These are phyloP conservation scores for Capsicum baccatum DNA, from an alignment of 257 asterid species.

Conservation along the genomic window DNA sequence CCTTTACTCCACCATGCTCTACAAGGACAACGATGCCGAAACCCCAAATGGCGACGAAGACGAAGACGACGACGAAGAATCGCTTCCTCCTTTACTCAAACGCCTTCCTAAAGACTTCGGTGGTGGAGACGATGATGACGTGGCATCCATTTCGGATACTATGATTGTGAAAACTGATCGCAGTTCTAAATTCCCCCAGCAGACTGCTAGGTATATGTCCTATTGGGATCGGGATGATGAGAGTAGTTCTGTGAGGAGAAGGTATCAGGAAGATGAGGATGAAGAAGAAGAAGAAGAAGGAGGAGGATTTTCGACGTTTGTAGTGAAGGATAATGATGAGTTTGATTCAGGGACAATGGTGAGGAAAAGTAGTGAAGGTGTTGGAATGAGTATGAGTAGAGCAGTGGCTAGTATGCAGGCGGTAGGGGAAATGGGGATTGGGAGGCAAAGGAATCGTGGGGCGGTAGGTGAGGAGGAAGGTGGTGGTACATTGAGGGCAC, in stretches of 20 bases:
- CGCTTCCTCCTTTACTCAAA: constrained; percentile 82
- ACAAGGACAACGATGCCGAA: constrained; percentile 49
- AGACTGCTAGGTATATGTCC: constrained; percentile 31
- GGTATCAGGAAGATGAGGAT: constrained; percentile 33
- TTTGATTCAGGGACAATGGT: constrained; percentile 74
- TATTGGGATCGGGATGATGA: constrained; percentile 45
- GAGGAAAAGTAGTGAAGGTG: constrained; percentile 57
- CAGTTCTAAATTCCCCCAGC: constrained; percentile 32
- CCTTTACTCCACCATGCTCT: constrained; percentile 71
- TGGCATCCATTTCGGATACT: constrained; percentile 69
- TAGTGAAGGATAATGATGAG: constrained; percentile 60
- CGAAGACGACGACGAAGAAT: constrained; percentile 49
- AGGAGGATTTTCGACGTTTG: constrained; percentile 83
- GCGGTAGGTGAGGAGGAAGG: constrained; percentile 41
- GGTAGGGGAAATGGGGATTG: constrained; percentile 68
- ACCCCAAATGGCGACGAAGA: neutral
- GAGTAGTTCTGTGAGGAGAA: constrained; percentile 38
- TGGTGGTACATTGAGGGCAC: constrained; percentile 48
- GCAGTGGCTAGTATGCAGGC: constrained; percentile 98
- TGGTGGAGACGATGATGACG: constrained; percentile 61
- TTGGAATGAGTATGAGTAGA: constrained; percentile 79
- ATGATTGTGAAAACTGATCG: constrained; percentile 72
- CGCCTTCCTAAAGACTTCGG: constrained; percentile 96
- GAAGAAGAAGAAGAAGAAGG: constrained; percentile 64
- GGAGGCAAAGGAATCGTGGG: constrained; percentile 54